Conservation (phyloP, 1,284 basidiomycete genomes). For the Cryptococcus sp. region DNA sequence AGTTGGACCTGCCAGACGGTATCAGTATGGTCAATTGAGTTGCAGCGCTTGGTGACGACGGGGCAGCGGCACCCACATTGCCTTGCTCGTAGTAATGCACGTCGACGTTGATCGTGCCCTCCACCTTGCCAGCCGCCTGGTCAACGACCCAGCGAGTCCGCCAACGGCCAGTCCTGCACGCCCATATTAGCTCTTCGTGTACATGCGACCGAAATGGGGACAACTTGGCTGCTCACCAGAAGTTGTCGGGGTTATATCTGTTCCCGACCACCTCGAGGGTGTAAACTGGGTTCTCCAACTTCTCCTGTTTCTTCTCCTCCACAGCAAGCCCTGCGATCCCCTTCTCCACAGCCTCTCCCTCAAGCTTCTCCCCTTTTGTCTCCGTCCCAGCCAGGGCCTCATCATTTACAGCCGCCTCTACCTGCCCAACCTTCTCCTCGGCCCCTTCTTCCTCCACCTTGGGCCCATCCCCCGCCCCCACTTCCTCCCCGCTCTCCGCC, state of each 20-base stretch:
- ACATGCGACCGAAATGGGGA: not conserved
- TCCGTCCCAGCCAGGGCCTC: slow-evolving; percentile 4
- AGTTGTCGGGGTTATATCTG: slow-evolving; percentile 88
- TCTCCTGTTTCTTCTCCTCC: slow-evolving; percentile 24
- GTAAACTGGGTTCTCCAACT: slow-evolving; percentile 53
- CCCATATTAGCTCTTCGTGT: slow-evolving; percentile 4
- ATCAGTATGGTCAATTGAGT: not conserved
- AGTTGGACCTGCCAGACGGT: slow-evolving; percentile 71
- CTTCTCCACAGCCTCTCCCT: slow-evolving; percentile 1
- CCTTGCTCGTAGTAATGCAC: slow-evolving; percentile 97
- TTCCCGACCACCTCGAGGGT: slow-evolving; percentile 82
- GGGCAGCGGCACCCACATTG: slow-evolving; percentile 64
- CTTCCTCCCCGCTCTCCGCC: slow-evolving; percentile 7
- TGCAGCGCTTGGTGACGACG: not conserved
- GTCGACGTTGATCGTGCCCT: slow-evolving; percentile 67
- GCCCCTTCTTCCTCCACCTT: slow-evolving; percentile 17
- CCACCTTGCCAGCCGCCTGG: slow-evolving; percentile 37
- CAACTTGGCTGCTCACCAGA: slow-evolving; percentile 59
- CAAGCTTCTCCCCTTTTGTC: not conserved
- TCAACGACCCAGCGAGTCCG: slow-evolving; percentile 57
- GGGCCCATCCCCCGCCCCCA: slow-evolving; percentile 8
- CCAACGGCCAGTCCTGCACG: slow-evolving; percentile 82
- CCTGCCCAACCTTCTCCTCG: slow-evolving; percentile 8
- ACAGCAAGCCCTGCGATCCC: slow-evolving; percentile 3
- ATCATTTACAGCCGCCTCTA: slow-evolving; percentile 5